Percentiles rank a stretch among this genome's conserved stretches.
Conservation (phyloP, 305 asterid genomes). For the Fraxinus baroniana region DNA sequence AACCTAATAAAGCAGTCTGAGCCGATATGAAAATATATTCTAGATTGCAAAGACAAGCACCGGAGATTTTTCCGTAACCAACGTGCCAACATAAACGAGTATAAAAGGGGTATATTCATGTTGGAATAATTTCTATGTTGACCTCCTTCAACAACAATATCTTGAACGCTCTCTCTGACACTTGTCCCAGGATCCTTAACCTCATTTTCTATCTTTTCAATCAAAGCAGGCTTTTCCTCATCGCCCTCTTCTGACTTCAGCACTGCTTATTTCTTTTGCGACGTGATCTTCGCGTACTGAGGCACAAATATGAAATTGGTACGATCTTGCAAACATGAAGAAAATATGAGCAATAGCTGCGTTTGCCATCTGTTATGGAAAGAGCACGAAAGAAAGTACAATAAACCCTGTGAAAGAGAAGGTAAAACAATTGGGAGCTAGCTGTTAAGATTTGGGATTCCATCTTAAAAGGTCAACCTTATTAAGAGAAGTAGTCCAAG, state of each 20-base stretch:
- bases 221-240: constrained; percentile 46
- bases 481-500: too few species aligned
- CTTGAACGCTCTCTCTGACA: constrained; percentile 83
- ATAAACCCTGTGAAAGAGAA: background rate
- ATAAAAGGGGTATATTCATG: background rate
- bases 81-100: background rate
- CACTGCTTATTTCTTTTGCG: constrained; percentile 46
- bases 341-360: constrained; percentile 88
- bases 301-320: constrained; percentile 53
- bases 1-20: constrained; percentile 43
- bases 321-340: constrained; percentile 76
- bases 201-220: constrained; percentile 63
- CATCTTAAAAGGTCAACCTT: too few species aligned
- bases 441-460: too few species aligned
- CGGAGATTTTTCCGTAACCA: background rate
- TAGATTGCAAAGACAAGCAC: background rate
- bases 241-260: constrained; percentile 44
- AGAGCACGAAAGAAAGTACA: background rate
- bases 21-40: background rate
- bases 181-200: constrained; percentile 78
- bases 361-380: constrained; percentile 66
- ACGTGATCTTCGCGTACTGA: constrained; percentile 35
- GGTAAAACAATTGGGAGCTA: background rate
- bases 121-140: constrained; percentile 48
- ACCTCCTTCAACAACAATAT: constrained; percentile 90